Percentiles rank a stretch among this genome's conserved stretches.
Evolutionary conservation across 1,139 yeast species (phyloP).

Genomic region (Lodderomyces theae): DNA sequence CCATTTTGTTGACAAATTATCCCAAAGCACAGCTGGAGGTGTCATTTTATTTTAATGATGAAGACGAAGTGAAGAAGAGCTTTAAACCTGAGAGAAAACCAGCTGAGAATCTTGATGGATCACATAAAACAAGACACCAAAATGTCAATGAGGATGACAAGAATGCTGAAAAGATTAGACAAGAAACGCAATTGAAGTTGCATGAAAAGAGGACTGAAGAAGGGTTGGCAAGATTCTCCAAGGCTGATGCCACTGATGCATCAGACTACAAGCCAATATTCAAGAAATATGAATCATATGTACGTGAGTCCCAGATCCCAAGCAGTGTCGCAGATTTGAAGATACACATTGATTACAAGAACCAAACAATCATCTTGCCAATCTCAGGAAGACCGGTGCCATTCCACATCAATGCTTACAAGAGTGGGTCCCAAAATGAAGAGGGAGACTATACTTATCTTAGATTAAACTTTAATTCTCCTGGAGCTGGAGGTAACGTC

Average conservation of each 20-base stretch:
- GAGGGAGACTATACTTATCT: conserved; percentile 94
- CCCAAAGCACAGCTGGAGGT: conserved; percentile 72
- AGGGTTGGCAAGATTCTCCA: conserved; percentile 75
- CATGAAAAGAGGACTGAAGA: conserved; percentile 85
- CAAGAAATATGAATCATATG: conserved; percentile 90
- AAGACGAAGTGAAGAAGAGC: conserved; percentile 27
- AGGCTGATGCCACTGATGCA: conserved; percentile 67
- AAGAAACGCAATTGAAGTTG: conserved; percentile 75
- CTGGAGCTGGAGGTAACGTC: conserved; percentile 76
- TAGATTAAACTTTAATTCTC: conserved; percentile 89
- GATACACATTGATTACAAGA: conserved; percentile 82
- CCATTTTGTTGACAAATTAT: conserved; percentile 69
- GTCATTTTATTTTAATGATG: conserved; percentile 83
- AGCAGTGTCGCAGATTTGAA: conserved; percentile 75
- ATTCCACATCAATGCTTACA: conserved; percentile 90
- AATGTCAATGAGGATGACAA: conserved; percentile 64
- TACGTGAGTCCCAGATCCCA: conserved; percentile 91
- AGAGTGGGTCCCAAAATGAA: conserved; percentile 91
- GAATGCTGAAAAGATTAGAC: conserved; percentile 77
- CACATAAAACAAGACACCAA: conserved; percentile 78
- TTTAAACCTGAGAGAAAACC: conserved; percentile 9
- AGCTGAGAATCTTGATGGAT: conserved; percentile 58
- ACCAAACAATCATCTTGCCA: conserved; percentile 87
- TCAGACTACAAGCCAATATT: conserved; percentile 72
- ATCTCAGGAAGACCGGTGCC: conserved; percentile 97